phyloP scores from a whole-genome alignment of 805 yeast species.

The Yarrowia sp. region DNA sequence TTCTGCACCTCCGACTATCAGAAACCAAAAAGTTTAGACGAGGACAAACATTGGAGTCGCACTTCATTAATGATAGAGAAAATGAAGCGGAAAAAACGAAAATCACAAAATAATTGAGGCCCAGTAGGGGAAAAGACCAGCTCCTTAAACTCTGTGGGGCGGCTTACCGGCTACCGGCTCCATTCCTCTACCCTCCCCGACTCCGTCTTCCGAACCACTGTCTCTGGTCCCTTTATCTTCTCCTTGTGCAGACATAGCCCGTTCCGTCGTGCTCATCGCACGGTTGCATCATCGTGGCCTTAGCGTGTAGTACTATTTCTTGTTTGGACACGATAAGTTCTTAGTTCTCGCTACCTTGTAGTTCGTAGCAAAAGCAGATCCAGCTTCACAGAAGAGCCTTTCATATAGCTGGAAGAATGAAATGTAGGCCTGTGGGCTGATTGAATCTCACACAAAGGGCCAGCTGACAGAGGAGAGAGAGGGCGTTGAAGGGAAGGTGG shows the following conservation, averaged over 20 bases:
- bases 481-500: neutral
- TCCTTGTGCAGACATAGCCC: neutral
- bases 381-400: too few species aligned
- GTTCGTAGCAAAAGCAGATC: too few species aligned
- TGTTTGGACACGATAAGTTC: neutral
- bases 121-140: too few species aligned
- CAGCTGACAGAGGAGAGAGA: too few species aligned
- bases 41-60: too few species aligned
- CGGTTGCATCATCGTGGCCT: neutral
- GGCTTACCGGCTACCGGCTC: neutral
- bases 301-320: neutral
- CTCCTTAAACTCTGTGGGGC: neutral
- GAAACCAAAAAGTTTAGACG: neutral
- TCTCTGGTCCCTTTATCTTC: neutral
- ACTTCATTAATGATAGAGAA: too few species aligned
- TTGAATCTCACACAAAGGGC: too few species aligned
- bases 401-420: too few species aligned
- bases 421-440: too few species aligned
- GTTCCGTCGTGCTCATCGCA: neutral
- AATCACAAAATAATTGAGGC: neutral
- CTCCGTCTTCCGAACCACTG: neutral
- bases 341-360: neutral
- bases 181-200: neutral
- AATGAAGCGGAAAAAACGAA: neutral
- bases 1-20: constrained; percentile 14